These are phyloP conservation scores for Sclerotinia borealis DNA, from an alignment of 2,329 filamentous ascomycete species.

Conservation along the genomic window DNA sequence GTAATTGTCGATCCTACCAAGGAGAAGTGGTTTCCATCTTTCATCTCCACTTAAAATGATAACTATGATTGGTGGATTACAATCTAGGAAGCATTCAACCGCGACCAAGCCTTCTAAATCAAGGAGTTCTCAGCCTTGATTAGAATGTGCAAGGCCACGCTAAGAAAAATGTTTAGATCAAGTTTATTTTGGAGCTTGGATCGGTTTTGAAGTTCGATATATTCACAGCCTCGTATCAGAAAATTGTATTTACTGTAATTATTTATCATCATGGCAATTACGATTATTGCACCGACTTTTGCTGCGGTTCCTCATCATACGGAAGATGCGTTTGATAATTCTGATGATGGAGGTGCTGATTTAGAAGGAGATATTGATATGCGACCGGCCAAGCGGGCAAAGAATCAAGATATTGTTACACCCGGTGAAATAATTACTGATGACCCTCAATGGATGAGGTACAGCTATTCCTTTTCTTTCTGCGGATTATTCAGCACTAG, in stretches of 20 bases:
- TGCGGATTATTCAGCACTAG: background rate
- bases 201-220: background rate
- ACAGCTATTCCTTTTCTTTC: constrained; percentile 22
- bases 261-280: constrained; percentile 30
- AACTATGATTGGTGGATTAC: background rate
- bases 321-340: constrained; percentile 18
- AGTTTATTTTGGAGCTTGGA: background rate
- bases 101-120: background rate
- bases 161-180: background rate
- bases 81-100: too few species aligned
- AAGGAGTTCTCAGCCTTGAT: constrained; percentile 6
- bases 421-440: constrained; percentile 84
- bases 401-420: constrained; percentile 60
- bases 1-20: constrained; percentile 7
- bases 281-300: constrained; percentile 31
- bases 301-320: constrained; percentile 18
- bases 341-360: constrained; percentile 31
- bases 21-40: background rate
- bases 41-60: background rate
- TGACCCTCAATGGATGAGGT: constrained; percentile 96
- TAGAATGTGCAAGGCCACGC: background rate
- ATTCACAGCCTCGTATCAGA: constrained; percentile 10
- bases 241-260: background rate
- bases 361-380: constrained; percentile 36
- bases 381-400: constrained; percentile 38